phyloP scores from a whole-genome alignment of 1,284 basidiomycete species.

The Coriolopsis trogii region DNA sequence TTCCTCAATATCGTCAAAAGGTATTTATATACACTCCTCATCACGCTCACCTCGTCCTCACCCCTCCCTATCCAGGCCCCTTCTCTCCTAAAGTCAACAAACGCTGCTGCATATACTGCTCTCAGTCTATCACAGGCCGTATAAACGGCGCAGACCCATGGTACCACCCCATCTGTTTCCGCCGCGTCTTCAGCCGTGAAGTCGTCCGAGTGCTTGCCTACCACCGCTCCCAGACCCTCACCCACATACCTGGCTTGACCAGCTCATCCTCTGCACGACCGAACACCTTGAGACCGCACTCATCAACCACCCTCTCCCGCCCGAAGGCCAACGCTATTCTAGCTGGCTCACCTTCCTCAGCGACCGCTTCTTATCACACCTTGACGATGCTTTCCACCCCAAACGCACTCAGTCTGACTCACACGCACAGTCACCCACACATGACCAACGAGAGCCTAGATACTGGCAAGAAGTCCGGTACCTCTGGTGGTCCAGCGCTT shows the following conservation, averaged over 20 bases:
- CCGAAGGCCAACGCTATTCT: conserved; percentile 55
- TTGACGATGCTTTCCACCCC: conserved; percentile 2
- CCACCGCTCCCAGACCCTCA: conserved; percentile 22
- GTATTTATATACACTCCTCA: conserved; percentile 8
- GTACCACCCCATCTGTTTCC: conserved; percentile 71
- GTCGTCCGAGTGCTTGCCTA: conserved; percentile 56
- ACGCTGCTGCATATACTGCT: conserved; percentile 74
- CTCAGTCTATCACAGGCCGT: conserved; percentile 64
- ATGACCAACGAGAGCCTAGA: conserved; percentile 14
- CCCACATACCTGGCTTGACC: conserved; percentile 11
- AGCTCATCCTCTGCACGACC: conserved; percentile 8
- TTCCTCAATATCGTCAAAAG: conserved; percentile 32
- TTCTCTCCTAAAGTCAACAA: conserved; percentile 66
- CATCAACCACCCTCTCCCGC: conserved; percentile 58
- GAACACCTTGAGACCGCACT: conserved; percentile 35
- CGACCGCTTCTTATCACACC: background rate
- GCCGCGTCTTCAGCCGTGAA: conserved; percentile 74
- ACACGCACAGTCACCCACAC: conserved; percentile 31
- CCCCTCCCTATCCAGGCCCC: conserved; percentile 42
- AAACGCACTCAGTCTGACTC: conserved; percentile 27
- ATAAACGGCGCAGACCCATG: conserved; percentile 55
- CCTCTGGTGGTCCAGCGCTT: conserved; percentile 58
- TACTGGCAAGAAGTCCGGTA: conserved; percentile 78
- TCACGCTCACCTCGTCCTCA: background rate
- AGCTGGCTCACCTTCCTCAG: conserved; percentile 20